Evolutionary conservation across 257 asterid species (phyloP).

Genomic region (Capsicum chinense): DNA sequence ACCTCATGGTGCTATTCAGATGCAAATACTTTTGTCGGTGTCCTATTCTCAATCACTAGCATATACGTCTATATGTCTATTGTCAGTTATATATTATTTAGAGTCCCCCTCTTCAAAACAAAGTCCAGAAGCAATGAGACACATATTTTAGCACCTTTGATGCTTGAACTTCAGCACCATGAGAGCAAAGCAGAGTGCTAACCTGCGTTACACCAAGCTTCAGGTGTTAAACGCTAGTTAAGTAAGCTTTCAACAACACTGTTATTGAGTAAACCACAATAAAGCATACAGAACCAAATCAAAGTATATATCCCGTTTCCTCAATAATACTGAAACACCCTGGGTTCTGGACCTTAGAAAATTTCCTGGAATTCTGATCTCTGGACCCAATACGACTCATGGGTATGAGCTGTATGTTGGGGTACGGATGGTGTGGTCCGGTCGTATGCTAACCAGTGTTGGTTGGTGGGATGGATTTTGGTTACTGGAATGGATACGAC

Average conservation of each 20-base stretch:
- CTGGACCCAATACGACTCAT: no score
- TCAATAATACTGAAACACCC: not conserved
- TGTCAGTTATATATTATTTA: not conserved
- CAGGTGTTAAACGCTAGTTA: not conserved
- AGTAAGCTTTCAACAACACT: not conserved
- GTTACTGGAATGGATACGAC: no score
- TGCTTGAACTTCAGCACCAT: conserved; percentile 14
- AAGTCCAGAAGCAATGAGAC: not conserved
- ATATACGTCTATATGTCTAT: not conserved
- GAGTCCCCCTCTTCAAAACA: conserved; percentile 4
- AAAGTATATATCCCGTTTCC: not conserved
- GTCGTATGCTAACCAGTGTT: no score
- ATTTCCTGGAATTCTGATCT: no score
- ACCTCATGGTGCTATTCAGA: no score
- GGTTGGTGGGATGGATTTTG: no score
- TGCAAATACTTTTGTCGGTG: not conserved
- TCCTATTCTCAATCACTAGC: not conserved
- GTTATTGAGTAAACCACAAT: not conserved
- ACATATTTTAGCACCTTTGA: not conserved
- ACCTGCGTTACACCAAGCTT: not conserved
- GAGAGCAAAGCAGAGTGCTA: not conserved
- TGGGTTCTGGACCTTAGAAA: no score
- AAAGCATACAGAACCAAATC: not conserved
- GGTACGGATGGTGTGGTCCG: no score
- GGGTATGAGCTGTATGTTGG: no score